Base-by-base conservation (phyloP, 345 rosid species). In the Lepidium sativum region DNA sequence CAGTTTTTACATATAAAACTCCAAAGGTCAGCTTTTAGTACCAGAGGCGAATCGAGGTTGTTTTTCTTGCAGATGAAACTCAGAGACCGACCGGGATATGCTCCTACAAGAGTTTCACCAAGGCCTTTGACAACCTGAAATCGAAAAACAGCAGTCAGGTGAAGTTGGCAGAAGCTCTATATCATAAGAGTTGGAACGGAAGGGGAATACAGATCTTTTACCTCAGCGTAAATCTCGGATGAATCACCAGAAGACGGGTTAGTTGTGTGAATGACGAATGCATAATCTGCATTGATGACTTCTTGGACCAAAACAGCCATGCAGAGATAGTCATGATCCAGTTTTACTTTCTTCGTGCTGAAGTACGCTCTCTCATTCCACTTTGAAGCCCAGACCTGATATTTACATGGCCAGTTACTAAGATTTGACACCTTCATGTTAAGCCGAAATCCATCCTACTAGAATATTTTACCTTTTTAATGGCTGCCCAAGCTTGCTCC, bases 261-360 rank as follows among this genome's bases (percentile, higher is more conserved):
- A 35, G 92, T 88, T n/a, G 99, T 94, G 77, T 94, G 99, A 72
- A 94, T 90, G 77, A 94, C 99, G 57, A 88, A 94, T 9, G 99
- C 99, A 52, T 94, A 94, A 69, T 94, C 97, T 9, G 96, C 97
- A 75, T 85, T 88, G 69, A 90, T 90, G 69, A 90, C 67, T 82
- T 94, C 99, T 79, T 94, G 99, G 61, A 94, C 96, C 77, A 94
- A 82, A 39, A 94, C 97, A 77, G 99, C 96, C 99, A 94, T 88
- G 81, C 97, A 83, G 57, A 94, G 97, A 66, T 80, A 82, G 39
- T 94, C 95, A 73, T 94, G 99, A 78, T 90, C 96, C 60, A 94
- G 67, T 80, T 86, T 90, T 44, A 80, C 80, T 80, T 83, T 94
- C 75, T 77, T 90, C 6, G 95, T 84, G 86, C 99, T 94, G 80